Base-by-base conservation (phyloP, 352 stramenopile species). In the Nothophytophthora sp. region DNA sequence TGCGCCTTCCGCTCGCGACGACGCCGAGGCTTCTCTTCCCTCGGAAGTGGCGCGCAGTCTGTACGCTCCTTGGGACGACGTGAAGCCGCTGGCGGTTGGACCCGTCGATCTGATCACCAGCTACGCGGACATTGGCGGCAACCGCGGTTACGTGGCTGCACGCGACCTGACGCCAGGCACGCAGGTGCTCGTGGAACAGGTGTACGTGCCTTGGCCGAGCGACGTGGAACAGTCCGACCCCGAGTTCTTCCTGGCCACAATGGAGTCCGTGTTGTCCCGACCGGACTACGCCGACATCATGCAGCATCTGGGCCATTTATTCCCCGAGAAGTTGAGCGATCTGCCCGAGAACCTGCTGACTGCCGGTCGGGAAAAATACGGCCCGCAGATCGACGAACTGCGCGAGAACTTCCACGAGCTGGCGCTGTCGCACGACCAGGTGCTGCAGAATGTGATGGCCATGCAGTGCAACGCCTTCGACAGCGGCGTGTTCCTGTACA, bases 391-490 rank as follows among this genome's bases (percentile, higher is more conserved):
- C 46, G 62, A 70, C 38, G 55, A 89, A 35, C 60, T 95, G 33
- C 60, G 67, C 44, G 41, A 45, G 16, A 76, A 72, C 32, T 88
- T 89, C 33, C 59, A 41, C 39, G 63, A 73, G 22, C 61, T 83
- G 18, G 59, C 62, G 23, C 39, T 96, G 5, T 59, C 62, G 16
- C 51, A 75, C 36, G 71, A 90, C 46, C 85, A 92, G 54, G 76
- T 97, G 38, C 65, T 96, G 51, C 85, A 96, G 41, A 78, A 93
- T 32, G 71, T 97, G 23, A 73, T 98, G 29, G 84, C 78, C 5
- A 82, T 98, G 67, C 86, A 97, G 58, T 98, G 96, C 73, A 98
- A 98, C 50, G 91, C 89, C 1, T 97, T 98, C 29, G 86, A 96
- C 57, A 97, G 88, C 24, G 94, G 94, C 25, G 67, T 98, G 20